Evolutionary conservation across 2,329 filamentous ascomycete genomes (phyloP), one percentile per base, ranked within the genome.

Genomic region (Clathrospora elynae): DNA sequence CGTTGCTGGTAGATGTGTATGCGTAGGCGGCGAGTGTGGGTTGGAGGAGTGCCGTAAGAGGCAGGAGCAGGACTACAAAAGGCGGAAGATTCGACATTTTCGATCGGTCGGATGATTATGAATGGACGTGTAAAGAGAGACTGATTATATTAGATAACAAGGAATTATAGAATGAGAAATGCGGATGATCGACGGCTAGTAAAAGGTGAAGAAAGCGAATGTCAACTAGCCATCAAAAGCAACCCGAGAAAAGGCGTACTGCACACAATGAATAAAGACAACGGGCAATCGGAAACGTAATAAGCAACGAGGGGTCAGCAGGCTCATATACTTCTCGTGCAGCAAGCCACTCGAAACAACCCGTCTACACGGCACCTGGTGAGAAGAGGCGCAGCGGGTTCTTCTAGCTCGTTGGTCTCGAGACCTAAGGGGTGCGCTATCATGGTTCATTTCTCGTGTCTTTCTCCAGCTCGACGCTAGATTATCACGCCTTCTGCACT

Each of bases 1-100:
- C 46, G 25, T 24, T 62, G 36, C 59, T 56, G n/a, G 57, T 52
- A 3, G 62, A 59, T n/a, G 55, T 61, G 36, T 68, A 66, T 9
- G 59, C 42, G 34, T 49, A 46, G 13, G 57, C 38, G n/a, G 60
- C 58, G 17, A 61, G 41, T 12, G 49, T 44, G 24, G 60, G 47
- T 19, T 53, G 53, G 31, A 62, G 43, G 23, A 64, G 46, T 28
- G 63, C 47, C 12, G 57, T 43, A 28, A 67, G 47, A 31, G 60
- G 55, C 32, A 66, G 55, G 19, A 64, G 44, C 46, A 59, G 43
- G 12, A 58, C 51, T 38, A 54, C 50, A 9, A 62, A 26, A 8
- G 41, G 46, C 12, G 49, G 49, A 9, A 61, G 52, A 25, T 38
- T 52, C 31, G 46, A 45, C 58, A 61, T 61, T 16, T 35, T 20